phyloP scores from a whole-genome alignment of 2,329 filamentous ascomycete species.

The Xylaria sp. region DNA sequence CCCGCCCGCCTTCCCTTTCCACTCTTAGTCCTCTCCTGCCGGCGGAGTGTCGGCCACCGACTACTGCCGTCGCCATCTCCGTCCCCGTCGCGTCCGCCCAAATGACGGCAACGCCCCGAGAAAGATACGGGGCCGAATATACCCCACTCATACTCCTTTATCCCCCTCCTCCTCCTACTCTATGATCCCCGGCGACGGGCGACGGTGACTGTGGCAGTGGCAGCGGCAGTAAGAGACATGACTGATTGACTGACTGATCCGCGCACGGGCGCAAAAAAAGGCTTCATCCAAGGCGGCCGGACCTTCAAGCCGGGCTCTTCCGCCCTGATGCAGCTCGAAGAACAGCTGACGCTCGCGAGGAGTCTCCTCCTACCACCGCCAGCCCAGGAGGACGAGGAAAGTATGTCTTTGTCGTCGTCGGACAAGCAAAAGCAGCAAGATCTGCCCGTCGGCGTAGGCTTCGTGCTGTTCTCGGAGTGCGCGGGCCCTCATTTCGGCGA shows the following conservation, averaged over 20 bases:
- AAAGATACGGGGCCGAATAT: neutral
- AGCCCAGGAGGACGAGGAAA: neutral
- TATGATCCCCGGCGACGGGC: neutral
- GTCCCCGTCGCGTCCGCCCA: neutral
- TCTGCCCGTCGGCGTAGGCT: slow-evolving; percentile 69
- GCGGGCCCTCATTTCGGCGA: slow-evolving; percentile 53
- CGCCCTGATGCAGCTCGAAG: slow-evolving; percentile 47
- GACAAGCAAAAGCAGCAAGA: too few species aligned
- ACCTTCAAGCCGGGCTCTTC: slow-evolving; percentile 49
- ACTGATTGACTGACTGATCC: neutral
- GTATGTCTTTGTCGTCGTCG: too few species aligned
- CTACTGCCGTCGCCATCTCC: neutral
- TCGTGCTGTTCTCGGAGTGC: slow-evolving; percentile 65
- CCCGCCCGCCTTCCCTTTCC: too few species aligned
- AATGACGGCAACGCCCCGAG: neutral
- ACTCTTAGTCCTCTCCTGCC: neutral
- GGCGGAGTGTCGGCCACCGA: neutral
- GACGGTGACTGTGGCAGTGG: too few species aligned
- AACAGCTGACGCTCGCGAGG: slow-evolving; percentile 46
- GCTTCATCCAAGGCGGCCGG: slow-evolving; percentile 51
- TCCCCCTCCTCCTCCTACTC: too few species aligned
- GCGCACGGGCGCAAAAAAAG: slow-evolving; percentile 34
- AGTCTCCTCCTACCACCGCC: slow-evolving; percentile 1
- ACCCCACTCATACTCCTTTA: too few species aligned
- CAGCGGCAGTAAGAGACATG: too few species aligned